These are phyloP conservation scores for Coemansia sp. DNA, from an alignment of 192 early-diverging fungal species.

Conservation along the genomic window DNA sequence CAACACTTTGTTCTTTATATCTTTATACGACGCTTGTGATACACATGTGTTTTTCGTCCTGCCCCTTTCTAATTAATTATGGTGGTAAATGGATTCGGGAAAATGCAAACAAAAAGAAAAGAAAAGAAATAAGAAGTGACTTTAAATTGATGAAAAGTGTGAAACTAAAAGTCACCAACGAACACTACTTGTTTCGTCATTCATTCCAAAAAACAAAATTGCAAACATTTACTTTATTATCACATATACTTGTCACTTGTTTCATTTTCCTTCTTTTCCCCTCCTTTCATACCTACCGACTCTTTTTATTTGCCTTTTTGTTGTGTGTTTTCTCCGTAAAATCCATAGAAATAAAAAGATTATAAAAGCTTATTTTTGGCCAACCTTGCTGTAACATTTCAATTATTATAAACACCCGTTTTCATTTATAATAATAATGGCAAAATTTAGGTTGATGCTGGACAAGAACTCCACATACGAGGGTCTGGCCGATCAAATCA, in stretches of 20 bases:
- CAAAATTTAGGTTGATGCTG: conserved; percentile 4
- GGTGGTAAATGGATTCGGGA: neutral
- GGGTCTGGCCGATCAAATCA: conserved; percentile 2
- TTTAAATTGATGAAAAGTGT: too few relatives aligned
- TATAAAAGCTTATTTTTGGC: neutral
- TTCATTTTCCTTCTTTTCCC: neutral
- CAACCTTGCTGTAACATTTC: neutral
- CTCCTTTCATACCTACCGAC: neutral
- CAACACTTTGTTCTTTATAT: neutral
- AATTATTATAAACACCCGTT: neutral
- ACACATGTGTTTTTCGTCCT: too few relatives aligned
- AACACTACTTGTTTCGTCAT: neutral
- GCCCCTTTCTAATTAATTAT: neutral
- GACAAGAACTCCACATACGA: conserved; percentile 8
- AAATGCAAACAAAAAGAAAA: neutral
- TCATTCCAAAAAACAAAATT: neutral
- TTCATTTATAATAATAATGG: neutral
- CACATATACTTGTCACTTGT: too few relatives aligned
- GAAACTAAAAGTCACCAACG: neutral
- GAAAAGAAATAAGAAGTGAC: neutral
- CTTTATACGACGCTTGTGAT: neutral
- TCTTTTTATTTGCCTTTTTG: too few relatives aligned
- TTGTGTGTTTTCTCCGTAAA: too few relatives aligned
- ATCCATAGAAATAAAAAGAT: neutral
- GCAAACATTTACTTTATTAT: too few relatives aligned